Evolutionary conservation across 164 flowering plant genomes (phyloP).

Genomic region (Litsea cubeba): DNA sequence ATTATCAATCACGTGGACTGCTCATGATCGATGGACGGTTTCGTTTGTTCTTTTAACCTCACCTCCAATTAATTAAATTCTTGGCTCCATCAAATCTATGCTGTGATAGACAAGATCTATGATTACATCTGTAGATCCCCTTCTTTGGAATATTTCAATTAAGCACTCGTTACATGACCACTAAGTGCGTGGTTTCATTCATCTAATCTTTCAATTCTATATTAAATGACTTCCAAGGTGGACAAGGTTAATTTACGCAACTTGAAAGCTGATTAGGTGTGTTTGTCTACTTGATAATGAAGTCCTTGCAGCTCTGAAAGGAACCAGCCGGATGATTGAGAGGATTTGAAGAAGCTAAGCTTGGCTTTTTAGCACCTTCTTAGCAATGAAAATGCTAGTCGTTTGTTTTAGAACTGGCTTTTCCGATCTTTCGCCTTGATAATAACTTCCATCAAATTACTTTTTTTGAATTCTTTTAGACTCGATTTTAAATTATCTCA

Average conservation of each 20-base stretch:
- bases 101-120: slow-evolving; percentile 16
- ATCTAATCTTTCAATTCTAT: slow-evolving; percentile 6
- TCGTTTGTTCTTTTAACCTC: slow-evolving; percentile 20
- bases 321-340: neutral
- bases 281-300: neutral
- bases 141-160: neutral
- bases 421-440: neutral
- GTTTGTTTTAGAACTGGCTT: neutral
- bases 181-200: neutral
- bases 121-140: slow-evolving; percentile 11
- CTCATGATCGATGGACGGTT: slow-evolving; percentile 17
- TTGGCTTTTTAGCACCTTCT: slow-evolving; percentile 3
- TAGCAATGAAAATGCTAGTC: neutral
- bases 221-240: slow-evolving; percentile 21
- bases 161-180: slow-evolving; percentile 3
- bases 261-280: slow-evolving; percentile 16
- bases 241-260: slow-evolving; percentile 6
- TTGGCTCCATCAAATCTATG: slow-evolving; percentile 27
- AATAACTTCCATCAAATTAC: neutral
- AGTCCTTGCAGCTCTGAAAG: neutral
- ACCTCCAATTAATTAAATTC: slow-evolving; percentile 12
- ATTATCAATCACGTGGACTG: slow-evolving; percentile 23
- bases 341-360: neutral
- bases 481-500: neutral
- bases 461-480: neutral